Evolutionary conservation across 495 filamentous ascomycete species (phyloP), one percentile per base, ranked within the genome.

Genomic region (Penicillium soppii): DNA sequence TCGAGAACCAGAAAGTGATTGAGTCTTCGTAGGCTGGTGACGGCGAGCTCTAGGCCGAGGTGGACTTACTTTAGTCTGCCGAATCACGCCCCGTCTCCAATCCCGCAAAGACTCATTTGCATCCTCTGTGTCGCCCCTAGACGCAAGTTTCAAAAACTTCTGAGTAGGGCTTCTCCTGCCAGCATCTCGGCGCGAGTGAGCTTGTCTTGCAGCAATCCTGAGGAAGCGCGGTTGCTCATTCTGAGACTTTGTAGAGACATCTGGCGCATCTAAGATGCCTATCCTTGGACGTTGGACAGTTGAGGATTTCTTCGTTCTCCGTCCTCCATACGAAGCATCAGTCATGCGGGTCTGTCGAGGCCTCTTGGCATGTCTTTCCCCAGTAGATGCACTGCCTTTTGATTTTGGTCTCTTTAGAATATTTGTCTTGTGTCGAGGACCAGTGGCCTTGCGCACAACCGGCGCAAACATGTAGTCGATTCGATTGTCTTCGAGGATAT

Each of bases 11-110:
- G 50, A 63, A 23, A 50, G 49, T 36, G 57, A 59, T 23, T 63
- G 41, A 39, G 51, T 50, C 27, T 53, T 51, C 8, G 36, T 26
- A 33, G 67, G 52, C 25, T 54, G 61, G 36, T 56, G 59, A 43
- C 46, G 55, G 8, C 35, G 59, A 46, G 52, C 47, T 36, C 57
- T 64, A 19, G 53, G 43, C 26, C 50, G 57, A 16, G 58, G 56
- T 25, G 61, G 50, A 15, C 57, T 51, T 30, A 71, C 53, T 26
- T 60, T 61, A 36, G 61, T 72, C 41, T 80, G 81, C 17, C 62
- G 68, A 39, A 92, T 83, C 32, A 66, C 82, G 6, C 92, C 91
- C 51, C 74, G 76, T 60, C 82, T 86, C 94, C 94, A 98, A 47
- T 87, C 78, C 17, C 71, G 73, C 40, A 98, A 69, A 10, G 82